Conservation (phyloP, 139 green algal genomes). For the Trebouxia sp. region DNA sequence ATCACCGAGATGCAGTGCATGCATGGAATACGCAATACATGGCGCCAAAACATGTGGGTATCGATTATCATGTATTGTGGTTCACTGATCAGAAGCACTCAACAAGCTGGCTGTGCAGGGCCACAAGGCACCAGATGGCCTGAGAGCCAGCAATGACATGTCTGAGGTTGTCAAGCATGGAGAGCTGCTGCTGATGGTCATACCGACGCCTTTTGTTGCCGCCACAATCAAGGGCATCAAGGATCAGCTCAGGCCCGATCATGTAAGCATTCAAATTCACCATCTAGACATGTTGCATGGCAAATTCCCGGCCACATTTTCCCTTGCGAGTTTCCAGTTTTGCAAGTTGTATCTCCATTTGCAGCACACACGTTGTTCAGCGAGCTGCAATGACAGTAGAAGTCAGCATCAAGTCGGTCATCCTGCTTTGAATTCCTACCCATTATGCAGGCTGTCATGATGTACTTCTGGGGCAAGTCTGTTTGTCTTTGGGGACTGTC, state of each 20-base stretch:
- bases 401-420: too few species aligned
- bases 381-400: too few species aligned
- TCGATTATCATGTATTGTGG: neutral
- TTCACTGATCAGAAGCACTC: too few species aligned
- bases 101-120: constrained; percentile 42
- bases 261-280: constrained; percentile 28
- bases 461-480: too few species aligned
- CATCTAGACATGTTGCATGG: neutral
- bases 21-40: neutral
- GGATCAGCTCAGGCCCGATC: constrained; percentile 34
- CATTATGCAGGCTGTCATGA: too few species aligned
- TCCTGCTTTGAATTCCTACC: too few species aligned
- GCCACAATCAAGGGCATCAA: constrained; percentile 46
- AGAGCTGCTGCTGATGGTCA: constrained; percentile 80
- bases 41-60: neutral
- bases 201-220: constrained; percentile 80
- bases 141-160: constrained; percentile 60
- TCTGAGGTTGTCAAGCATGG: constrained; percentile 39
- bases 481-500: too few species aligned
- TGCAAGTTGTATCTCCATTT: too few species aligned
- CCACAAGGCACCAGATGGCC: constrained; percentile 46
- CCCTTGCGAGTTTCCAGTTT: neutral
- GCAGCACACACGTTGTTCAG: too few species aligned
- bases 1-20: too few species aligned
- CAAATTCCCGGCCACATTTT: neutral